Evolutionary conservation across 1,284 basidiomycete species (phyloP).

Genomic region (Singerocomus inundabilis): DNA sequence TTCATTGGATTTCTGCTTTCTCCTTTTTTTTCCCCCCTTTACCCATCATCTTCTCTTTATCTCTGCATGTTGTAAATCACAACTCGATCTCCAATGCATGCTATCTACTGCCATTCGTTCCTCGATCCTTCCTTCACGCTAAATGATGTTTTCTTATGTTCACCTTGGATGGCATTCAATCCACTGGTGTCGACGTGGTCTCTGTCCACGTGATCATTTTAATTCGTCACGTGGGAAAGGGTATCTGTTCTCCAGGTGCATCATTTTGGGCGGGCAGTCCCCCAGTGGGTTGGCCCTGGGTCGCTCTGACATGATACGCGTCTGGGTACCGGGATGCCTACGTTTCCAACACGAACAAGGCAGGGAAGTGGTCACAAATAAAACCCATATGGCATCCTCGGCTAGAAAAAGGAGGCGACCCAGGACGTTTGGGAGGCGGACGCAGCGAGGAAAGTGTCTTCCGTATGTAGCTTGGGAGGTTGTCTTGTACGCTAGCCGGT

Average conservation of each 20-base stretch:
- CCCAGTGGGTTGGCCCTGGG: constrained; percentile 1
- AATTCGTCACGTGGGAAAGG: constrained; percentile 27
- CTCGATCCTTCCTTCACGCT: constrained; percentile 7
- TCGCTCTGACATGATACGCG: constrained; percentile 2
- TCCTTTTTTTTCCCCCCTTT: background rate
- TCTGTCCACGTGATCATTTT: constrained; percentile 23
- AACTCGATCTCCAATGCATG: constrained; percentile 27
- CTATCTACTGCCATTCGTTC: constrained; percentile 17
- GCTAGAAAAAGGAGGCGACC: constrained; percentile 2
- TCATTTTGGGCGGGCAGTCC: constrained; percentile 7
- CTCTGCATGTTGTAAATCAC: constrained; percentile 30
- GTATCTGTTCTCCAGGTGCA: constrained; percentile 8
- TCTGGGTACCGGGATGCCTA: background rate
- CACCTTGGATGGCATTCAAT: background rate
- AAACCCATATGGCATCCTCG: background rate
- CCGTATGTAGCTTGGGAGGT: background rate
- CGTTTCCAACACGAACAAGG: background rate
- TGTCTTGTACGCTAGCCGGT: constrained; percentile 1
- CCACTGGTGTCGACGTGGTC: background rate
- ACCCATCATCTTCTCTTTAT: constrained; percentile 17
- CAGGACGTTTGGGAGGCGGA: constrained; percentile 10
- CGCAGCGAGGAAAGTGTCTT: background rate
- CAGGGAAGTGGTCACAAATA: background rate
- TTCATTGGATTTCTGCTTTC: constrained; percentile 20
- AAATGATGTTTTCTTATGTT: constrained; percentile 3